Base-by-base conservation (phyloP, 768 basidiomycete species). In the Hortiboletus campestris region DNA sequence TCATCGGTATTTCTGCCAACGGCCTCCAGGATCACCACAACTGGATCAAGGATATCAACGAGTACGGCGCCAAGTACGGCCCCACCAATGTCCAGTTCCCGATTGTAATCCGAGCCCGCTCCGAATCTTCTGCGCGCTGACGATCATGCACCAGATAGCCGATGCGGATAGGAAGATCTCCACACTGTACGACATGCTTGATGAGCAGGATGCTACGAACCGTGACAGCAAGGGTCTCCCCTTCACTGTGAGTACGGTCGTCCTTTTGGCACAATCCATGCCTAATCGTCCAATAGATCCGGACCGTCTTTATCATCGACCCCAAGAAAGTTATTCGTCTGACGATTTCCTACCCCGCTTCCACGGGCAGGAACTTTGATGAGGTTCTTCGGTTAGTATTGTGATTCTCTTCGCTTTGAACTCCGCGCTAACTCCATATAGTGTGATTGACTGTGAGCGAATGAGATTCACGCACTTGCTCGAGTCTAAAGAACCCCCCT, bases 241-340 rank as follows among this genome's bases (percentile, higher is more conserved):
- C 20, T 94, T 98, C 80, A 99, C 97, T 46, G 93, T 86, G 60
- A 48, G 52, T 56, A 53, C 17, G 10, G 46, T 28, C 17, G 13
- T 35, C 14, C 19, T 16, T 19, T 38, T 34, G 29, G 25, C 36
- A 40, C 28, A 38, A 38, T 11, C 14, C 29, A 40, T 6, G 19
- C 14, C 48, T 55, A 36, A 60, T 42, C 43, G 51, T 49, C 25
- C 43, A 34, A 17, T 53, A 91, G 88, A 85, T 99, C 74, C 89
- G 97, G 57, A 97, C 94, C 9, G 97, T 99, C 57, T 99, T 96
- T 74, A 77, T 99, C 61, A 93, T 99, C 67, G 97, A 99, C 76
- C 95, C 97, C 43, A 93, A 92, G 77, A 94, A 97, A 78, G 81
- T 84, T 65, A 97, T 99, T 69, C 90, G 96, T 58, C 76, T 97